Evolutionary conservation across 345 rosid genomes (phyloP).

Genomic region (Populus euphratica): DNA sequence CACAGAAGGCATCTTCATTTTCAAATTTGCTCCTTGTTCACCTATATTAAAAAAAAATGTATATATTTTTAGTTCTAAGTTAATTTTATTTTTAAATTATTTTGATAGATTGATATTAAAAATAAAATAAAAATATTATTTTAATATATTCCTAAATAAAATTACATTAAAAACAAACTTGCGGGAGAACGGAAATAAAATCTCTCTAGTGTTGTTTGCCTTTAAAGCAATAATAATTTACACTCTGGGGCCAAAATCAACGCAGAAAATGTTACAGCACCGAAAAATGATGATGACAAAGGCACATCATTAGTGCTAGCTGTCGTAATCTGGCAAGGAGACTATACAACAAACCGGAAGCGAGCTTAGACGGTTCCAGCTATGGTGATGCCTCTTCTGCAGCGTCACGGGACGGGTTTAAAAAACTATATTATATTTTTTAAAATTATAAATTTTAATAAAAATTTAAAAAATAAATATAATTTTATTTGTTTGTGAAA

Average conservation of each 20-base stretch:
- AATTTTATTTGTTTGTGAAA: too few relatives aligned
- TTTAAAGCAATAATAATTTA: background rate
- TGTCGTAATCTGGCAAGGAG: background rate
- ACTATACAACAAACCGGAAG: conserved; percentile 1
- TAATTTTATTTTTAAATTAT: too few relatives aligned
- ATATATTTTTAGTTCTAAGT: too few relatives aligned
- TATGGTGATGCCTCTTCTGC: conserved; percentile 20
- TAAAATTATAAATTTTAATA: too few relatives aligned
- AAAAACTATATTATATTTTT: too few relatives aligned
- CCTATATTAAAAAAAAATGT: too few relatives aligned
- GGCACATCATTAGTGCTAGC: conserved; percentile 2
- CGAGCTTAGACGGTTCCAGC: conserved; percentile 1
- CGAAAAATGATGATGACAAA: background rate
- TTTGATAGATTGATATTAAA: too few relatives aligned
- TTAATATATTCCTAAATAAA: too few relatives aligned
- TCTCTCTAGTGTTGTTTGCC: background rate
- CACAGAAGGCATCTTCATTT: background rate
- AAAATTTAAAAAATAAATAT: too few relatives aligned
- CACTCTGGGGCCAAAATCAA: background rate
- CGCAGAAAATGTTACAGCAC: background rate
- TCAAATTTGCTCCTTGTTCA: background rate
- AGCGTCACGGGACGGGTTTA: background rate
- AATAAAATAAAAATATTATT: too few relatives aligned
- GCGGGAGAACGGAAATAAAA: background rate
- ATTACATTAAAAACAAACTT: too few relatives aligned